Evolutionary conservation across 202 grass and related monocot species (phyloP), one percentile per base, ranked within the genome.

Genomic region (Elaeis oleifera): DNA sequence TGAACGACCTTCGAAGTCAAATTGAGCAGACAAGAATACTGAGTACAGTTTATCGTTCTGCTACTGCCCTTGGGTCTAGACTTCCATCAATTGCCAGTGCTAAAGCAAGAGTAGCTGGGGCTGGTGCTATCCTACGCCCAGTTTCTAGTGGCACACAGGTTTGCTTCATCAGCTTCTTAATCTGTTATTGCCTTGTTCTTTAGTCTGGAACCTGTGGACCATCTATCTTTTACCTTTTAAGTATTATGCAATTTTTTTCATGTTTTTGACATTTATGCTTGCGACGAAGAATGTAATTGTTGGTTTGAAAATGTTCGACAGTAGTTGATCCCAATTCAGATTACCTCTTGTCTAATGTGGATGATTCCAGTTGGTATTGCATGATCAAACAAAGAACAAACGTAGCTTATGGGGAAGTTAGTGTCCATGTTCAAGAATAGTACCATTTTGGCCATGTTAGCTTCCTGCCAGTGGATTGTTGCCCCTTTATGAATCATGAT

Each of bases 21-120:
- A 89, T 97, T 22, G 88, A 97, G 73, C 88, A 89, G 61, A 97
- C 84, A 19, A 85, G 94, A 74, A 92, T 97, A 60, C 60, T 97
- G 61, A 97, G 92, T 53, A 97, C 92, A 25, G 90, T 97, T 26
- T 97, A 89, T 61, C 88, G 92, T 56, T 97, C 94, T 56, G 88
- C 94, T 19, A 89, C 94, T 64, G 94, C 94, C 27, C 81, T 97
- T 65, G 94, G 88, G 32, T 97, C 94, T 4, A 75, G 80, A 48
- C 84, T 97, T 70, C 94, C 88, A 69, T 97, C 94, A 72, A 97
- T 97, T 54, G 94, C 88, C 4, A 92, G 88, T 82, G 88, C 94
- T 71, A 97, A 78, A 88, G 88, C 88, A 27, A 85, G 88, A 77
- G 94, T 97, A 60, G 94, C 82, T 75, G 88, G 88, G 59, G 88